Evolutionary conservation across 1,139 yeast species (phyloP).

Genomic region (Geotrichum cucujoidarum): DNA sequence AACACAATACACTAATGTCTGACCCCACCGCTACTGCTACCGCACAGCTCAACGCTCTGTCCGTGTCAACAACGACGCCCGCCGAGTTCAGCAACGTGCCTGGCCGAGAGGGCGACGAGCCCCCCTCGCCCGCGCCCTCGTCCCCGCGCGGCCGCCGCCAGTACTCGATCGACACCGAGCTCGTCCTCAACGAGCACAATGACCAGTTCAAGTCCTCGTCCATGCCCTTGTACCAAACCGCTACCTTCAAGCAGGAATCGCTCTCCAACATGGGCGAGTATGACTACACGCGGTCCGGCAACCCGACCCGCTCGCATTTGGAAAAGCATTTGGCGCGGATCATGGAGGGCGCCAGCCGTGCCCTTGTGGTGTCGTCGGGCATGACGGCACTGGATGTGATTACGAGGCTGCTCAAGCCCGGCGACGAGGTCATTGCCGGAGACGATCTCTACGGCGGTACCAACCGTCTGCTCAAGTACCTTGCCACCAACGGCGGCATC

Average conservation of each 20-base stretch:
- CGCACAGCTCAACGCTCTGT: background rate
- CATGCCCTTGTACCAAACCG: conserved; percentile 86
- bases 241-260: conserved; percentile 83
- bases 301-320: conserved; percentile 79
- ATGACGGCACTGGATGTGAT: conserved; percentile 91
- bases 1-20: too few relatives aligned
- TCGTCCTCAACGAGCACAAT: conserved; percentile 58
- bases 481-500: conserved; percentile 62
- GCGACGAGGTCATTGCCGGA: conserved; percentile 86
- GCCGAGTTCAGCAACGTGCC: conserved; percentile 13
- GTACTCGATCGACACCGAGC: conserved; percentile 59
- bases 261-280: conserved; percentile 74
- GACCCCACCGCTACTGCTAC: background rate
- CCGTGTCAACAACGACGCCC: background rate
- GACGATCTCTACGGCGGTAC: conserved; percentile 93
- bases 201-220: conserved; percentile 80
- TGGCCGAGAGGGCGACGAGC: conserved; percentile 26
- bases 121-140: conserved; percentile 41
- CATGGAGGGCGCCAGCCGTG: conserved; percentile 61
- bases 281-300: conserved; percentile 92
- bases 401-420: conserved; percentile 63
- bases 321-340: conserved; percentile 73
- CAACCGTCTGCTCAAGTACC: conserved; percentile 72
- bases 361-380: conserved; percentile 82
- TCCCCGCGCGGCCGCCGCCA: conserved; percentile 31